Evolutionary conservation across 192 early-diverging fungal species (phyloP).

Genomic region (Chytriomyces confervae): DNA sequence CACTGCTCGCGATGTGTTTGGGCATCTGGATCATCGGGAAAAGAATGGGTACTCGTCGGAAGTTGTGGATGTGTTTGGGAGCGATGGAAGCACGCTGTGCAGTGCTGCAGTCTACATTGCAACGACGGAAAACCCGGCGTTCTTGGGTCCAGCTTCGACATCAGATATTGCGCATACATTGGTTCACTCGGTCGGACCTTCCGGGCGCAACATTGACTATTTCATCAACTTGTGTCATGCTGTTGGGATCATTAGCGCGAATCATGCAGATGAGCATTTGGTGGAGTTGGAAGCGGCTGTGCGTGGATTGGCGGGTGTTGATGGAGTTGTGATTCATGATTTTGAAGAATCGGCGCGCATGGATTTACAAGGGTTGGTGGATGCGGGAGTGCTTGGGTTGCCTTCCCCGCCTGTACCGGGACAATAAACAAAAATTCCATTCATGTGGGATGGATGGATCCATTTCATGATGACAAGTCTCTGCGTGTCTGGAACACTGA

Average conservation of each 20-base stretch:
- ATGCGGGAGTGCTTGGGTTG: neutral
- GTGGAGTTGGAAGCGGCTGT: neutral
- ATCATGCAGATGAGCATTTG: constrained; percentile 6
- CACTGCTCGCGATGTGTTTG: constrained; percentile 68
- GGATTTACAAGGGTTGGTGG: neutral
- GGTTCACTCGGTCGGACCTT: constrained; percentile 59
- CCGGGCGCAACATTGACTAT: constrained; percentile 46
- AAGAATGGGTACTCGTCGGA: constrained; percentile 83
- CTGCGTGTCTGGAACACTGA: too few species aligned
- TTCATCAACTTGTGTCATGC: constrained; percentile 13
- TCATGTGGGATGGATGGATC: too few species aligned
- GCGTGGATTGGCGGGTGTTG: neutral
- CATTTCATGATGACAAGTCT: too few species aligned
- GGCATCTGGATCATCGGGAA: constrained; percentile 86
- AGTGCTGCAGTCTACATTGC: constrained; percentile 72
- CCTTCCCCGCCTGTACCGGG: too few species aligned
- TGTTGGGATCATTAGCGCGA: neutral
- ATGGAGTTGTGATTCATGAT: constrained; percentile 5
- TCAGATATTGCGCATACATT: constrained; percentile 72
- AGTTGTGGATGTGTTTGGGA: constrained; percentile 69
- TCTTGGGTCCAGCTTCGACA: constrained; percentile 70
- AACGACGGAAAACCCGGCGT: constrained; percentile 75
- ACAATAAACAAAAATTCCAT: too few species aligned
- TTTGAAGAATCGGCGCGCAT: neutral
- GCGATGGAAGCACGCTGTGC: constrained; percentile 3